A percentile compares a stretch with the other conserved stretches of the same genome.
phyloP scores from a whole-genome alignment of 805 yeast genomes.

The Yarrowia sp. region DNA sequence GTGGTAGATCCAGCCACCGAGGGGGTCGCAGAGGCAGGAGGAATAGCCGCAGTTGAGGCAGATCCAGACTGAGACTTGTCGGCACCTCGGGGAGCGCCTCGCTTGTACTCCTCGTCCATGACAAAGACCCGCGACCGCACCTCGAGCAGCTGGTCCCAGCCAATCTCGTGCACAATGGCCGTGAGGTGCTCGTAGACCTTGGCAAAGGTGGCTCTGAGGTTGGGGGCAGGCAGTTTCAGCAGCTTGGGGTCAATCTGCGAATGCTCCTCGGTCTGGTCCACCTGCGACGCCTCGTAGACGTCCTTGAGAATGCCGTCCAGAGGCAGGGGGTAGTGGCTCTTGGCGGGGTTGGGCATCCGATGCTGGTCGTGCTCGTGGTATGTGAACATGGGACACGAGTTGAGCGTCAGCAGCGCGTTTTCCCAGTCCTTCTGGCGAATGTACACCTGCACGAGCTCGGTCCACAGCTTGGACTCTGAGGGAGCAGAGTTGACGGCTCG shows the following conservation, averaged over 20 bases:
- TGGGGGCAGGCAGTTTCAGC: conserved; percentile 59
- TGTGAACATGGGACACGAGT: conserved; percentile 75
- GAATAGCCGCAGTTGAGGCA: conserved; percentile 18
- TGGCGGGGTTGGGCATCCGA: conserved; percentile 55
- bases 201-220: conserved; percentile 60
- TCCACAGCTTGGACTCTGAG: conserved; percentile 78
- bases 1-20: conserved; percentile 8
- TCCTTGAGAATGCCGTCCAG: conserved; percentile 59
- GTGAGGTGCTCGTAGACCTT: conserved; percentile 75
- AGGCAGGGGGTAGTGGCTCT: conserved; percentile 60
- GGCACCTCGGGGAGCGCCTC: conserved; percentile 44
- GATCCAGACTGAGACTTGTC: conserved; percentile 15
- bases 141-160: conserved; percentile 81
- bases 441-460: conserved; percentile 64
- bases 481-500: conserved; percentile 74
- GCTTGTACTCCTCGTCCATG: conserved; percentile 75
- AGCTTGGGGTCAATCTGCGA: conserved; percentile 57
- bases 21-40: conserved; percentile 20
- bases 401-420: conserved; percentile 70
- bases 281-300: conserved; percentile 54
- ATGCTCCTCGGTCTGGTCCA: conserved; percentile 45
- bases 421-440: conserved; percentile 61
- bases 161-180: conserved; percentile 67
- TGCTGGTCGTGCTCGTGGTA: conserved; percentile 56
- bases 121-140: conserved; percentile 75